A percentile compares a stretch with the other conserved stretches of the same genome.
These are phyloP conservation scores for Aspergillus pseudonomiae DNA, from an alignment of 2,329 filamentous ascomycete species.

Conservation along the genomic window DNA sequence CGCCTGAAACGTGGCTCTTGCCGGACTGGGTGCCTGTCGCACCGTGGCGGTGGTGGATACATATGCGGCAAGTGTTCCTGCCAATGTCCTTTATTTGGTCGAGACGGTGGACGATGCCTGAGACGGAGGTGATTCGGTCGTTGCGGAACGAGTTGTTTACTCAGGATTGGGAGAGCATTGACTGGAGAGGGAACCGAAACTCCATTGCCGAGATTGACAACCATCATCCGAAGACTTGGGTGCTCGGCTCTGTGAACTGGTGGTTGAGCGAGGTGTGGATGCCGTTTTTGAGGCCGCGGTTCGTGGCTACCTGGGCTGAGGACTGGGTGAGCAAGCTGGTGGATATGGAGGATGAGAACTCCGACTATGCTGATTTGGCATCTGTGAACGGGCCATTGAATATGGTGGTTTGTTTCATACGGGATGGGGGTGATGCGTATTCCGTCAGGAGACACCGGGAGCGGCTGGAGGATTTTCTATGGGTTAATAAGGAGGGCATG, in stretches of 20 bases:
- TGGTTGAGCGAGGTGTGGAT: constrained; percentile 9
- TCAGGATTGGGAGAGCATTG: background rate
- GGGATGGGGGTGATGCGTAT: constrained; percentile 3
- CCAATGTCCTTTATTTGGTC: constrained; percentile 12
- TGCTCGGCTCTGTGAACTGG: background rate
- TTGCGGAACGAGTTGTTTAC: constrained; percentile 11
- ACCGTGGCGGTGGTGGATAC: constrained; percentile 15
- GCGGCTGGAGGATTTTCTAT: constrained; percentile 8
- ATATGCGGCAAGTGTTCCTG: constrained; percentile 9
- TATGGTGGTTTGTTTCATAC: constrained; percentile 7
- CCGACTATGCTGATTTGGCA: background rate
- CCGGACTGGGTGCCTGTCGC: constrained; percentile 10
- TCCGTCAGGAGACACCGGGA: constrained; percentile 6
- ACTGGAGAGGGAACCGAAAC: constrained; percentile 8
- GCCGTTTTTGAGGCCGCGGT: constrained; percentile 4
- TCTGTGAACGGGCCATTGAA: constrained; percentile 8
- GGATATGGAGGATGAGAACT: background rate
- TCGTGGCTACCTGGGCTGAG: background rate
- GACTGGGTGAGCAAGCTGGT: constrained; percentile 7
- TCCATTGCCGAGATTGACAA: constrained; percentile 5
- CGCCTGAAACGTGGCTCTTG: constrained; percentile 11
- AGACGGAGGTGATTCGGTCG: constrained; percentile 4
- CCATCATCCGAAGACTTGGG: background rate
- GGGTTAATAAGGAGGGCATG: constrained; percentile 11
- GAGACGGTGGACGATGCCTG: background rate